Base-by-base conservation (phyloP, 805 yeast genomes). In the Lipomyces mesembrius region DNA sequence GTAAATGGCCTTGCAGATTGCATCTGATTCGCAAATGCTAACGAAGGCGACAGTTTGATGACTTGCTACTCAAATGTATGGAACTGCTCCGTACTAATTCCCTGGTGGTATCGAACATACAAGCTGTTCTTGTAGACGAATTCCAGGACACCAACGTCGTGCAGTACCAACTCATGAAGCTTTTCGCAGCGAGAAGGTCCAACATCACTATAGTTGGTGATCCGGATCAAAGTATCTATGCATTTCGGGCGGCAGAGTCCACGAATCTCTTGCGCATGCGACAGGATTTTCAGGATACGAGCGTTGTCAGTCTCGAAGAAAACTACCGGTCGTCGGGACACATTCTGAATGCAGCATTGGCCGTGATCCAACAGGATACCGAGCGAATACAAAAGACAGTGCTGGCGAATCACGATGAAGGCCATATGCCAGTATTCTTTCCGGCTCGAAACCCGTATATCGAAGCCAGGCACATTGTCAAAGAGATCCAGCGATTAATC, bases 141-240 rank as follows among this genome's bases (percentile, higher is more conserved):
- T 94, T 92, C 74, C 98, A 94, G 78, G 99, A 95, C 73, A 92
- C 98, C 0, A 91, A 90, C 72, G 81, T 81, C 46, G 82, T 92
- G 20, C 98, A 94, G 75, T 81, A 92, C 70, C 85, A 86, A 63
- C 79, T 95, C 57, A 83, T 91, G 81, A 83, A 83, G 68, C 78
- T 80, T 3, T 77, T 89, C 39, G 82, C 88, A 0, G 76, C 78
- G 22, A 61, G 74, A 22, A 81, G 80, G 49, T 75, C 86, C 67
- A 88, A 88, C 65, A 83, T 94, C 8, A 91, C 98, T 0, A 88
- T 92, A 0, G 98, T 94, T 1, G 99, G 99, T 0, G 99, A 94
- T 75, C 97, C 97, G 0, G 97, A 95, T 77, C 99, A 94, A 77
- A 88, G 96, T 74, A 94, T 94, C 27, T 94, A 95, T 76, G 92